Evolutionary conservation across 129 eudicot genomes (phyloP).

Genomic region (Flaveria sonorensis): DNA sequence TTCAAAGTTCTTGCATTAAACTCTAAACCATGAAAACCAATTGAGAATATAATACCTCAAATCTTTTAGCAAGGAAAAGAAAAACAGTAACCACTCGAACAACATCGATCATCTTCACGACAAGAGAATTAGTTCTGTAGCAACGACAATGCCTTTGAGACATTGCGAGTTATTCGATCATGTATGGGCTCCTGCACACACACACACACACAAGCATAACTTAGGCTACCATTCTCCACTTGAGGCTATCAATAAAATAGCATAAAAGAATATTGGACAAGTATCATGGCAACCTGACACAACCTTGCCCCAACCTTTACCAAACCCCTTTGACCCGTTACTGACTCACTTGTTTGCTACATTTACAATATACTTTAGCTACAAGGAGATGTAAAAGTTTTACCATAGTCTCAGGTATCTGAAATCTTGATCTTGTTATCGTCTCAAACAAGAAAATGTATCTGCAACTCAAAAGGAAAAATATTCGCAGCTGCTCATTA

Average conservation of each 20-base stretch:
- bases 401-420: conserved; percentile 60
- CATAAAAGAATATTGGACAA: not conserved
- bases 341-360: not conserved
- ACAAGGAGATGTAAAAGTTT: not conserved
- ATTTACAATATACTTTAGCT: not conserved
- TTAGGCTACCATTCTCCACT: conserved; percentile 4
- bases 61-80: not conserved
- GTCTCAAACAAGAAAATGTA: conserved; percentile 89
- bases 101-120: not conserved
- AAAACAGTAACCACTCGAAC: not conserved
- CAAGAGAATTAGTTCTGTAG: conserved; percentile 31
- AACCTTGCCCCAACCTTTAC: not conserved
- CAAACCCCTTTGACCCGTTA: not conserved
- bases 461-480: conserved; percentile 44
- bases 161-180: conserved; percentile 77
- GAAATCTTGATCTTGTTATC: conserved; percentile 77
- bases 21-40: not conserved
- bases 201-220: conserved; percentile 8
- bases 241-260: not conserved
- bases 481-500: not conserved
- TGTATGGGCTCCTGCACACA: conserved; percentile 77
- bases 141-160: conserved; percentile 60
- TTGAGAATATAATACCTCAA: not conserved
- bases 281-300: not conserved
- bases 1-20: not conserved